phyloP scores from a whole-genome alignment of 179 eudicot species.

The Nepenthes alata region DNA sequence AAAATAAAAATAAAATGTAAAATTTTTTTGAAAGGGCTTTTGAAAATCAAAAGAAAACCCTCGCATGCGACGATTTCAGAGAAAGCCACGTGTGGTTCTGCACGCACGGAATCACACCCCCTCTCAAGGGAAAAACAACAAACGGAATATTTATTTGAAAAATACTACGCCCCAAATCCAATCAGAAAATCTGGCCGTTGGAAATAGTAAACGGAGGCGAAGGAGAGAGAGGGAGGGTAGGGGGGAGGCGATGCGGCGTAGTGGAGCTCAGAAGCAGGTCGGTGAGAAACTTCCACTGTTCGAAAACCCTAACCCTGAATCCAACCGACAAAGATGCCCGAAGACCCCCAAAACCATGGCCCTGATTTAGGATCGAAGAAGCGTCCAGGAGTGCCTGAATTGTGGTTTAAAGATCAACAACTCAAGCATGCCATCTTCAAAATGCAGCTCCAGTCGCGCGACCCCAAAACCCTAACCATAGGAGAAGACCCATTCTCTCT shows the following conservation, averaged over 20 bases:
- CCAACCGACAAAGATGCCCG: conserved; percentile 8
- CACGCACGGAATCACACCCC: neutral
- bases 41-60: too few species aligned
- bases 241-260: conserved; percentile 7
- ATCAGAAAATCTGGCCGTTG: conserved; percentile 28
- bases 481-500: conserved; percentile 31
- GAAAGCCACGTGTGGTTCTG: neutral
- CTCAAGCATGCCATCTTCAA: conserved; percentile 36
- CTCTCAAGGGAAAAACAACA: conserved; percentile 6
- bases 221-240: conserved; percentile 8
- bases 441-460: conserved; percentile 30
- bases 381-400: conserved; percentile 36
- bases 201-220: conserved; percentile 13
- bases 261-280: conserved; percentile 1
- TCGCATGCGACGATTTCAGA: too few species aligned
- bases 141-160: conserved; percentile 1
- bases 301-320: conserved; percentile 2
- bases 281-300: neutral
- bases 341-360: conserved; percentile 12
- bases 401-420: conserved; percentile 42
- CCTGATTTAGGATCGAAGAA: conserved; percentile 17
- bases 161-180: conserved; percentile 25
- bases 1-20: too few species aligned
- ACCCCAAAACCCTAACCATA: conserved; percentile 24
- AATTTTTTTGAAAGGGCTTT: too few species aligned